Base-by-base conservation (phyloP, 257 asterid genomes). In the Nicotiana undulata region DNA sequence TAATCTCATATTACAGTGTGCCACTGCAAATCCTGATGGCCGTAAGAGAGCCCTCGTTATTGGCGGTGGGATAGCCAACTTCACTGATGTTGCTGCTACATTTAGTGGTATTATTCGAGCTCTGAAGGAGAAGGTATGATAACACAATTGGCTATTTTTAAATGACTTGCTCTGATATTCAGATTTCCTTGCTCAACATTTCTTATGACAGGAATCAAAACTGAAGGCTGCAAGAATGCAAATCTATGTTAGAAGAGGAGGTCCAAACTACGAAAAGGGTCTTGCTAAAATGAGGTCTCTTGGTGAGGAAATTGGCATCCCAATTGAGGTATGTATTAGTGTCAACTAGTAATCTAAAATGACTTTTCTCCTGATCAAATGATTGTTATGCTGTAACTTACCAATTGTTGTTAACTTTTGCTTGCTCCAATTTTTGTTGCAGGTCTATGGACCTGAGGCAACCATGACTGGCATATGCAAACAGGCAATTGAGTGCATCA, bases 381-480 rank as follows among this genome's bases (percentile, higher is more conserved):
- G 74, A 2, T 32, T 40, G 8, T 20, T 6, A 70, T 20, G n/a
- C 22, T 20, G 6, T 22, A 16, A 44, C 34, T 70, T 63, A 11
- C 6, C 26, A 6, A 70, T 0, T 28, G 20, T 70, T 44, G 76
- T 44, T 72, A 13, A 3, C n/a, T 75, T 8, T 3, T 64, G 56
- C 9, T 56, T 18, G 16, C 29, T 51, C 1, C 52, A 37, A 5
- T 79, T 81, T 64, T 26, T 83, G 81, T 53, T 86, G 58, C 72
- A 93, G 98, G 98, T 93, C 16, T 94, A 94, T 85, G 98, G 98
- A 84, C 98, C 98, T 4, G 98, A 94, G 86, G 96, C 94, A 81
- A 94, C 98, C 83, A 94, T 94, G 98, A 93, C 98, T 20, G 97
- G 98, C 80, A 94, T 94, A 80, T 94, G 98, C 94, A 94, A 94